Evolutionary conservation across 2,329 filamentous ascomycete genomes (phyloP).

Genomic region (Plectosphaerella cucumerina): DNA sequence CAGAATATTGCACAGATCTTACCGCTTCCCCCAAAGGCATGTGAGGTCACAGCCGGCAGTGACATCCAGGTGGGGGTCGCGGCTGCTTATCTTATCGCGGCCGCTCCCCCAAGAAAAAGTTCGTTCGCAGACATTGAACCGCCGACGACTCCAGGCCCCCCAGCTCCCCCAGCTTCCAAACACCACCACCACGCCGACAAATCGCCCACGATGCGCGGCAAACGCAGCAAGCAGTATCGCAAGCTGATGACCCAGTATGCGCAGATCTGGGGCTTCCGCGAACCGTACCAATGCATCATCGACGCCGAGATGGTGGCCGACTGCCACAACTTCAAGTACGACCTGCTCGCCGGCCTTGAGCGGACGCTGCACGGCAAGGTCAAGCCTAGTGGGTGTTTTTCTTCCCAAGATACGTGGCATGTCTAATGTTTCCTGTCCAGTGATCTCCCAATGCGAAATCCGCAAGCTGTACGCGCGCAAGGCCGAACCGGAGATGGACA

Average conservation of each 20-base stretch:
- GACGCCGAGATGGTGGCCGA: conserved; percentile 83
- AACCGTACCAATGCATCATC: conserved; percentile 89
- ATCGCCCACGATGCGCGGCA: conserved; percentile 39
- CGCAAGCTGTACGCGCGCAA: conserved; percentile 69
- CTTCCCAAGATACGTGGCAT: background rate
- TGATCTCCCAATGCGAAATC: conserved; percentile 80
- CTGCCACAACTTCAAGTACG: conserved; percentile 82
- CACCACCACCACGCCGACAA: background rate
- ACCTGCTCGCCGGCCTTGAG: conserved; percentile 71
- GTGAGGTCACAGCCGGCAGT: too few species aligned
- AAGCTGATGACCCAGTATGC: conserved; percentile 95
- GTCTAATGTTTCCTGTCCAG: conserved; percentile 26
- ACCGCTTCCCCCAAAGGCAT: background rate
- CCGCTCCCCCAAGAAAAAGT: conserved; percentile 9
- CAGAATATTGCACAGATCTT: background rate
- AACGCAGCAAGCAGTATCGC: conserved; percentile 49
- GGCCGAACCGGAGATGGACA: conserved; percentile 45
- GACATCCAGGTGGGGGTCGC: conserved; percentile 4
- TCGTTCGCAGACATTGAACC: conserved; percentile 1
- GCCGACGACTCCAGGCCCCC: background rate
- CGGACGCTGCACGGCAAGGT: conserved; percentile 82
- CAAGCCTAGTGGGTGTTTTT: conserved; percentile 62
- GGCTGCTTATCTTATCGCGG: conserved; percentile 13
- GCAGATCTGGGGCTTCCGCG: conserved; percentile 82
- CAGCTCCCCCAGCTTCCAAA: conserved; percentile 1